Evolutionary conservation across 345 rosid species (phyloP), one percentile per base, ranked within the genome.

Genomic region (Linum usitatissimum): DNA sequence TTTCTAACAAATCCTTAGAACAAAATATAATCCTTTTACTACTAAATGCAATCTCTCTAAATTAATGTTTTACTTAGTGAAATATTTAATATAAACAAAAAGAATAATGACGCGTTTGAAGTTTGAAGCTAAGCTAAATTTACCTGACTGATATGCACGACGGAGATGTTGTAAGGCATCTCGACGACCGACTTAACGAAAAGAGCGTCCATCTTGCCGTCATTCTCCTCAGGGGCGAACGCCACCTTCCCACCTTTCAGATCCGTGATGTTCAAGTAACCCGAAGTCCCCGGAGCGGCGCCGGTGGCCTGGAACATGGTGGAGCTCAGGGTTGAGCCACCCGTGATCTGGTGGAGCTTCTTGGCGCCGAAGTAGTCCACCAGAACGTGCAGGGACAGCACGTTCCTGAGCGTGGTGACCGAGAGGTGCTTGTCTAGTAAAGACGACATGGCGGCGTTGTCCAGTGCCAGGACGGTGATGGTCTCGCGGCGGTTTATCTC

Each of bases 261-360:
- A 36, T 73, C 69, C 1, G 76, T 73, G 9, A 73, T 73, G 49
- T 68, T 73, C 13, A 73, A 62, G 31, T 73, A 73, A 2, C 76
- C 76, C 0, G 76, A 64, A 13, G 76, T 49, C 18, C 76, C 76
- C 19, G 63, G 5, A 9, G 76, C 76, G 6, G 72, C 12, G 0
- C 76, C 76, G 30, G 76, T 73, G 4, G 76, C 76, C 51, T 73
- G 76, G 64, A 73, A 73, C 72, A 68, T 73, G 63, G 76, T 42
- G 54, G 76, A 49, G 36, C 69, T 68, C 55, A 64, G 38, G 5
- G 71, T 55, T 18, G 63, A 48, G 18, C 72, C 72, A 8, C 64
- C 59, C 3, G 68, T 73, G 10, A 36, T 38, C 51, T 73, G 76
- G 59, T 73, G 76, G 59, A 73, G 76, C 30, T 68, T 73, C 72